A percentile compares a stretch with the other conserved stretches of the same genome.
Evolutionary conservation across 257 asterid genomes (phyloP).

Genomic region (Nicotiana tomentosiformis): DNA sequence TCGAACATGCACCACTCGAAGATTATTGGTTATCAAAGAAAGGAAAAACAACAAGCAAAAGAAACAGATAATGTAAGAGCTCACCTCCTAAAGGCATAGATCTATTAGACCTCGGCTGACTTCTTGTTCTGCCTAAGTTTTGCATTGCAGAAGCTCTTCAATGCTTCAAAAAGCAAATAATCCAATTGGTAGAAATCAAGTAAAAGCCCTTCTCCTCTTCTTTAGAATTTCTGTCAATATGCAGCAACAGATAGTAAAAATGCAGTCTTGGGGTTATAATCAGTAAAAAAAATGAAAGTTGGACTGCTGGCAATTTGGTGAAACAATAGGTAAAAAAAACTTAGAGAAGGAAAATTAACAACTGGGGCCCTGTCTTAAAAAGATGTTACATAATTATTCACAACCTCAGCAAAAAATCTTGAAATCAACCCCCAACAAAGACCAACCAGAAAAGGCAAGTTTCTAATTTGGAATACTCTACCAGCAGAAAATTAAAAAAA

Average conservation of each 20-base stretch:
- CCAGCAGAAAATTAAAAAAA: too few species aligned
- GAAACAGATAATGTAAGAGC: not conserved
- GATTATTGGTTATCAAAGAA: too few species aligned
- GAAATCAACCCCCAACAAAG: not conserved
- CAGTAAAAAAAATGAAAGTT: not conserved
- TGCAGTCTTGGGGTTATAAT: not conserved
- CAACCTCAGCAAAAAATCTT: not conserved
- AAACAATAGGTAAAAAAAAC: not conserved
- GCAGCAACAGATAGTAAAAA: not conserved
- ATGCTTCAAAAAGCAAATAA: not conserved
- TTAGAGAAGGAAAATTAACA: not conserved
- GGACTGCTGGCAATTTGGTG: not conserved
- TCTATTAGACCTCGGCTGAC: slow-evolving; percentile 27
- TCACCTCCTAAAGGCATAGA: slow-evolving; percentile 50
- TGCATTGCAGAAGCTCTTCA: slow-evolving; percentile 11
- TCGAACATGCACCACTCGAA: too few species aligned
- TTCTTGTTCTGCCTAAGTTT: slow-evolving; percentile 21
- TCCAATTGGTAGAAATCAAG: not conserved
- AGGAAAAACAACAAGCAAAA: not conserved
- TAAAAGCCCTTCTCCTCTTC: not conserved
- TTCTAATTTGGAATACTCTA: not conserved
- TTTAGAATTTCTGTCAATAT: not conserved
- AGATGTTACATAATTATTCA: not conserved
- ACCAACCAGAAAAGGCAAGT: not conserved
- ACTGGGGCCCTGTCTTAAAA: not conserved